Evolutionary conservation across 805 yeast species (phyloP).

Genomic region (Lachancea nothofagi): DNA sequence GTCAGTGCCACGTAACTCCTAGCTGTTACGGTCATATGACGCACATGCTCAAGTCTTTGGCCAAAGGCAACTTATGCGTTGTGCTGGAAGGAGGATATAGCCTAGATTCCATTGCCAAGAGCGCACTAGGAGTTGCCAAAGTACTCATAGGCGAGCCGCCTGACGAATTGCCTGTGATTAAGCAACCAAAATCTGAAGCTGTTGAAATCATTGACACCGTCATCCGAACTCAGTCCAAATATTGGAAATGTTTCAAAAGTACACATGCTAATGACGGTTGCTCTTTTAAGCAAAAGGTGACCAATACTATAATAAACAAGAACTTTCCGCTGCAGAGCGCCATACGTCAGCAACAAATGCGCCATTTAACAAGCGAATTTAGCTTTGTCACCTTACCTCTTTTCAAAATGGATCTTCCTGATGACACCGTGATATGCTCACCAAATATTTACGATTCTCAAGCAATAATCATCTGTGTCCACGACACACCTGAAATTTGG

Average conservation of each 20-base stretch:
- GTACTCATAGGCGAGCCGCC: slow-evolving; percentile 95
- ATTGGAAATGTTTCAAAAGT: slow-evolving; percentile 75
- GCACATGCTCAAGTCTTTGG: slow-evolving; percentile 78
- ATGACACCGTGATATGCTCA: slow-evolving; percentile 46
- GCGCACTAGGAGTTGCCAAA: slow-evolving; percentile 89
- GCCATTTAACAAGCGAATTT: slow-evolving; percentile 47
- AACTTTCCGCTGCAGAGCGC: slow-evolving; percentile 62
- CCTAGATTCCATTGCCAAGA: slow-evolving; percentile 79
- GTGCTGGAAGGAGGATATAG: slow-evolving; percentile 96
- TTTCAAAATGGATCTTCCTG: slow-evolving; percentile 33
- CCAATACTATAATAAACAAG: slow-evolving; percentile 32
- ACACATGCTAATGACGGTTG: slow-evolving; percentile 50
- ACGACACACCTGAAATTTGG: slow-evolving; percentile 92
- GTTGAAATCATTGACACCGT: slow-evolving; percentile 79
- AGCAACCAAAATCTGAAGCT: slow-evolving; percentile 67
- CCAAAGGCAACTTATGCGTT: slow-evolving; percentile 83
- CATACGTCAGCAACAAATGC: slow-evolving; percentile 65
- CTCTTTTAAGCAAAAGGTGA: slow-evolving; percentile 34
- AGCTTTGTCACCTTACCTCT: slow-evolving; percentile 68
- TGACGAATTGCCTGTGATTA: slow-evolving; percentile 52
- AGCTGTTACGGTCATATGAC: slow-evolving; percentile 97
- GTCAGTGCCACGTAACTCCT: slow-evolving; percentile 94
- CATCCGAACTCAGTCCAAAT: slow-evolving; percentile 68
- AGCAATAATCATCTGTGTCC: slow-evolving; percentile 67
- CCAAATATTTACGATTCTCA: slow-evolving; percentile 59